These are phyloP conservation scores for Fusarium longipes DNA, from an alignment of 2,329 filamentous ascomycete species.

Conservation along the genomic window DNA sequence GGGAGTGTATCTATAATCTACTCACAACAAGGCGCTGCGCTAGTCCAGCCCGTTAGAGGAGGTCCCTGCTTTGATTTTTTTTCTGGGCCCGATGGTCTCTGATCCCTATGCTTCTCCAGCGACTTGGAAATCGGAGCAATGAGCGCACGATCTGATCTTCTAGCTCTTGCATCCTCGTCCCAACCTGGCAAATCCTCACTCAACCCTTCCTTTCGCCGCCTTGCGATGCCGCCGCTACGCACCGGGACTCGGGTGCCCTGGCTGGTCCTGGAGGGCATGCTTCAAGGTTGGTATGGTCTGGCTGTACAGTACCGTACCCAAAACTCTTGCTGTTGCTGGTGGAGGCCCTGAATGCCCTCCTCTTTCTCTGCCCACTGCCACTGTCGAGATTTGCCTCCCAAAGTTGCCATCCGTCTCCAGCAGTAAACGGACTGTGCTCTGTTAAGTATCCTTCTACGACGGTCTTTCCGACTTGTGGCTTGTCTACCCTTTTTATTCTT, in stretches of 20 bases:
- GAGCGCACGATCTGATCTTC: slow-evolving; percentile 47
- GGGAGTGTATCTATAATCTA: not conserved
- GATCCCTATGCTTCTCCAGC: slow-evolving; percentile 44
- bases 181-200: slow-evolving; percentile 32
- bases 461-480: slow-evolving; percentile 14
- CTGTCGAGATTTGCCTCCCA: slow-evolving; percentile 21
- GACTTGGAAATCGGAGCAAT: slow-evolving; percentile 52
- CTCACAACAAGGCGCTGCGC: not conserved
- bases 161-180: slow-evolving; percentile 33
- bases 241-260: slow-evolving; percentile 38
- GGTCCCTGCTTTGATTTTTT: slow-evolving; percentile 43
- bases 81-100: slow-evolving; percentile 45
- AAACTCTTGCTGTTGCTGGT: slow-evolving; percentile 29
- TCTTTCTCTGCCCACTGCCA: slow-evolving; percentile 8
- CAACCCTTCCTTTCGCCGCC: slow-evolving; percentile 28
- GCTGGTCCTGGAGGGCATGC: slow-evolving; percentile 10
- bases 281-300: not conserved
- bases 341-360: slow-evolving; percentile 36
- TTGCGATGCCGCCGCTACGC: slow-evolving; percentile 23
- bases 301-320: not conserved
- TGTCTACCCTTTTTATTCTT: slow-evolving; percentile 10
- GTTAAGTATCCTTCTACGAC: slow-evolving; percentile 24
- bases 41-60: slow-evolving; percentile 35
- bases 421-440: not conserved
- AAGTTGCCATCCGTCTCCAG: slow-evolving; percentile 22